A percentile compares a stretch with the other conserved stretches of the same genome.
These are phyloP conservation scores for Penicillium sp. DNA, from an alignment of 2,329 filamentous ascomycete genomes.

Conservation along the genomic window DNA sequence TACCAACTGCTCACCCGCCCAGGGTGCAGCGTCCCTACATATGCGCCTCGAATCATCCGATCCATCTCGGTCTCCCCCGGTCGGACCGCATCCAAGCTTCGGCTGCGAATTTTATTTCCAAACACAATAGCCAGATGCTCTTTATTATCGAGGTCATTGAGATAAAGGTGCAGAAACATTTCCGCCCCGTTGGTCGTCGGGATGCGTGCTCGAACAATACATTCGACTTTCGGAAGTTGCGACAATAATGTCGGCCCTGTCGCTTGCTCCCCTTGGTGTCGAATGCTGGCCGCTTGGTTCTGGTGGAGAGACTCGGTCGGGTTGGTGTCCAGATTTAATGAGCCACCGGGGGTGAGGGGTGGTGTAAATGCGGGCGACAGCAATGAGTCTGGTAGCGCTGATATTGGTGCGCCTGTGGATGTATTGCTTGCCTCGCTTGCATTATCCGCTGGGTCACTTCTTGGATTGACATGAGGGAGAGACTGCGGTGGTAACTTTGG, in stretches of 20 bases:
- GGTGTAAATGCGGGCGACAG: constrained; percentile 50
- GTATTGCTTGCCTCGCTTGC: constrained; percentile 16
- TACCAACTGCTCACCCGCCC: constrained; percentile 72
- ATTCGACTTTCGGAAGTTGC: constrained; percentile 77
- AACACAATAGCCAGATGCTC: constrained; percentile 98
- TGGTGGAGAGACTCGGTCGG: constrained; percentile 28
- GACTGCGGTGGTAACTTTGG: constrained; percentile 44
- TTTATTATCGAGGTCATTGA: constrained; percentile 87
- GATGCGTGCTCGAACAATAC: constrained; percentile 88
- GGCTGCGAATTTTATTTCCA: constrained; percentile 72
- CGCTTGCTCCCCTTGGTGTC: constrained; percentile 29
- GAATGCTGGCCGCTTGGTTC: constrained; percentile 24
- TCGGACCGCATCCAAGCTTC: constrained; percentile 48
- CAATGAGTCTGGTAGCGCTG: constrained; percentile 48
- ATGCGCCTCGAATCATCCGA: constrained; percentile 89
- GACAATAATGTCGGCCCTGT: constrained; percentile 67
- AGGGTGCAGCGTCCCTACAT: constrained; percentile 79
- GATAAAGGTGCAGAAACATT: constrained; percentile 95
- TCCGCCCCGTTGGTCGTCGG: constrained; percentile 86
- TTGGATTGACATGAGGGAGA: constrained; percentile 10
- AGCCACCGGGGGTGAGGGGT: constrained; percentile 41
- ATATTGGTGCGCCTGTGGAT: constrained; percentile 35
- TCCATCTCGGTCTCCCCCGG: constrained; percentile 48
- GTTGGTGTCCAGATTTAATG: constrained; percentile 24
- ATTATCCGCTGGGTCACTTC: constrained; percentile 17